phyloP scores from a whole-genome alignment of 169 alveolate genomes.

The Eimeria sp. region DNA sequence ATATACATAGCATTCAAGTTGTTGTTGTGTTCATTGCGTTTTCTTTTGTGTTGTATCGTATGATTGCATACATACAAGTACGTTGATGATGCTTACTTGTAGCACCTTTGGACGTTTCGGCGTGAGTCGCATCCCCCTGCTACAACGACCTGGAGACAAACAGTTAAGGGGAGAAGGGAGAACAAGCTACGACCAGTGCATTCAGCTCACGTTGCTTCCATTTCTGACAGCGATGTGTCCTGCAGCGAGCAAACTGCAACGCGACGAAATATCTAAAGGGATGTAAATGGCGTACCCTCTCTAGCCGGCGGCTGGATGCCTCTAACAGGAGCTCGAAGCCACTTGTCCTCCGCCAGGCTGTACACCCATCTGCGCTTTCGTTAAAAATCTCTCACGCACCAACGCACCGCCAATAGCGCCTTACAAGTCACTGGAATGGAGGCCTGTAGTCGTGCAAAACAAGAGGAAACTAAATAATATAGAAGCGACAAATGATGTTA shows the following conservation, averaged over 20 bases:
- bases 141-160: slow-evolving; percentile 11
- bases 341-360: slow-evolving; percentile 54
- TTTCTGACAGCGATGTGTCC: slow-evolving; percentile 73
- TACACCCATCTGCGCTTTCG: slow-evolving; percentile 67
- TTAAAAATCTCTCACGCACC: background rate
- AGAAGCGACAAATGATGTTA: background rate
- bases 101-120: slow-evolving; percentile 76
- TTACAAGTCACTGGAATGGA: slow-evolving; percentile 51
- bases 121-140: slow-evolving; percentile 80
- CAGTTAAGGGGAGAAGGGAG: background rate
- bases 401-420: background rate
- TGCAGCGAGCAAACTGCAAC: background rate
- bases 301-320: slow-evolving; percentile 74
- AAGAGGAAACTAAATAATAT: background rate
- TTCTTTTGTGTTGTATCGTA: background rate
- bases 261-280: background rate
- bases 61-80: background rate
- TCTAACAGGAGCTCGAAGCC: slow-evolving; percentile 65
- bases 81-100: slow-evolving; percentile 43
- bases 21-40: background rate
- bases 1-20: no score
- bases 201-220: slow-evolving; percentile 68
- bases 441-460: background rate
- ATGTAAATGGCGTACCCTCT: slow-evolving; percentile 12
- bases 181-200: background rate